Conservation (phyloP, 495 filamentous ascomycete genomes). For the Daldinia grandis region DNA sequence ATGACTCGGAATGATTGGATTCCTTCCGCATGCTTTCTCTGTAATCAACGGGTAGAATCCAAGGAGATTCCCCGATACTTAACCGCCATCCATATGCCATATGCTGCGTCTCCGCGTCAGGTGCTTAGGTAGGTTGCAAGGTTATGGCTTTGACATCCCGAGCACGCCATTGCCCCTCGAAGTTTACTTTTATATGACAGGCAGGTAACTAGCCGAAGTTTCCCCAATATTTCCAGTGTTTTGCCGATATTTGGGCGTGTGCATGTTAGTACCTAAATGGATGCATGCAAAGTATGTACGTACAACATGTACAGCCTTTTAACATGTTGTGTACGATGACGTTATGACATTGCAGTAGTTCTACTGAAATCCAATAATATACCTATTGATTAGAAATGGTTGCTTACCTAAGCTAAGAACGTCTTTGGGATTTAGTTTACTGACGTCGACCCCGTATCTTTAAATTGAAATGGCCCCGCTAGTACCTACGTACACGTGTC, state of each 20-base stretch:
- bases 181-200: background rate
- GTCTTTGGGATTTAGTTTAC: background rate
- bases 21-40: background rate
- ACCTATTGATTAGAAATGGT: background rate
- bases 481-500: conserved; percentile 24
- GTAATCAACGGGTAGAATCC: background rate
- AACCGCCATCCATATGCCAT: background rate
- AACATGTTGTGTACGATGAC: background rate
- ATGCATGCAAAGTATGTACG: background rate
- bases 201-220: conserved; percentile 1
- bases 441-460: background rate
- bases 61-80: background rate
- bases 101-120: background rate
- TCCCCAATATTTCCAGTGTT: background rate
- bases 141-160: background rate
- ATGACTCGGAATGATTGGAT: background rate
- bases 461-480: conserved; percentile 11
- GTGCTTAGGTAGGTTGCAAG: background rate
- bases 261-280: too few relatives aligned
- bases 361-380: background rate
- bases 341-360: background rate
- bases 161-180: background rate
- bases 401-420: background rate
- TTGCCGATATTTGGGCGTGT: background rate
- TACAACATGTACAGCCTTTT: background rate